Evolutionary conservation across 805 yeast genomes (phyloP), one percentile per base, ranked within the genome.

Genomic region (Clavispora phyllophila): DNA sequence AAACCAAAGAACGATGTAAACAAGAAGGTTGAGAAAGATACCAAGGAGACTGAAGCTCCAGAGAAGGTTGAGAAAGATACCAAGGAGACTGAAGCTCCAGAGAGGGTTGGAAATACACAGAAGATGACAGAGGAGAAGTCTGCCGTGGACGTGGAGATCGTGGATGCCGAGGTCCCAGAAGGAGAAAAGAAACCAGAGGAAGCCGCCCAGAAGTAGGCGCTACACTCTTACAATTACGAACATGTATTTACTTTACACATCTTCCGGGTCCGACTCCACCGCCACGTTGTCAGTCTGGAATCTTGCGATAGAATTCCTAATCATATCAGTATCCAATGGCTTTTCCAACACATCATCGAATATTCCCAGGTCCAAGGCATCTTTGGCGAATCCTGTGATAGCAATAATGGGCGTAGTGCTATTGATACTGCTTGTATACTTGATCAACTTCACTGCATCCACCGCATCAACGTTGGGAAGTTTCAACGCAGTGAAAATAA

Each of bases 361-460:
- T 2, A 71, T 68, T 9, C 73, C 73, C 14, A 74, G 60, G 23
- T 67, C 67, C 3, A 53, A 50, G 0, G 93, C 89, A 45, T 87
- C 95, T 45, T 78, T 76, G 32, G 79, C 79, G 52, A 76, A 82
- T 1, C 83, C 82, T 0, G 95, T 86, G 28, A 84, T 62, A 0
- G 90, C 89, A 31, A 90, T 72, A 15, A 89, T 75, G 1, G 90
- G 91, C 0, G 96, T 86, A 18, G 72, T 71, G 0, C 85, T 73
- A 57, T 91, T 90, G n/a, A 79, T 73, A 23, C 90, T 84, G 27
- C 81, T 76, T 0, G 97, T 90, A 49, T 78, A 78, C 55, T 77
- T 81, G 42, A 88, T 78, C 45, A 90, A 66, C 53, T 85, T 83
- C 5, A 84, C 84, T 25, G 91, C 82, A 65, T 89, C 96, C 6